Percentiles rank a stretch among this genome's conserved stretches.
Conservation (phyloP, 768 basidiomycete genomes). For the Coprinopsis cinerea region DNA sequence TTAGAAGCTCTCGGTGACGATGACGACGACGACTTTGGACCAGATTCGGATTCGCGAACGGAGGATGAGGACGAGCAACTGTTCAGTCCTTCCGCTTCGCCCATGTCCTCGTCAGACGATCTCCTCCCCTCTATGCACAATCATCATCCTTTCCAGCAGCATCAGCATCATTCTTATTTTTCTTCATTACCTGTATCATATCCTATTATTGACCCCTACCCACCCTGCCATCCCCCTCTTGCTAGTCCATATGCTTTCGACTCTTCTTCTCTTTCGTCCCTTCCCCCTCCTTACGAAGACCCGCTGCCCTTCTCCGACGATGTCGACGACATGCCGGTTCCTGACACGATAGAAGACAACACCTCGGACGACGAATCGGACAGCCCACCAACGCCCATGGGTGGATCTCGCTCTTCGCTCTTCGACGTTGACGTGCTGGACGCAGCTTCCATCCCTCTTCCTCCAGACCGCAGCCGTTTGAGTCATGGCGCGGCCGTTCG, state of each 20-base stretch:
- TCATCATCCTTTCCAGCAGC: constrained; percentile 24
- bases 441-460: constrained; percentile 44
- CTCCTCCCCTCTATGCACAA: constrained; percentile 33
- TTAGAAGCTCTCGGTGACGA: constrained; percentile 69
- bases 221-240: constrained; percentile 50
- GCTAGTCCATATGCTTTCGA: constrained; percentile 9
- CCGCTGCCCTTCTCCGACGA: constrained; percentile 63
- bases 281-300: constrained; percentile 41
- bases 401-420: constrained; percentile 52
- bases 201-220: constrained; percentile 60
- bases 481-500: constrained; percentile 45
- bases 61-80: constrained; percentile 64
- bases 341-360: constrained; percentile 81
- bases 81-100: constrained; percentile 60
- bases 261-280: constrained; percentile 37
- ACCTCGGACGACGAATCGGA: constrained; percentile 84
- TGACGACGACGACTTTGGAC: constrained; percentile 51
- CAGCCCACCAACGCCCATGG: constrained; percentile 52
- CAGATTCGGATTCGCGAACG: constrained; percentile 39
- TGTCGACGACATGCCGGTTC: constrained; percentile 62
- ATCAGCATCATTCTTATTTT: constrained; percentile 38
- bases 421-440: constrained; percentile 33
- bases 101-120: constrained; percentile 76
- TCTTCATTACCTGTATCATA: constrained; percentile 42
- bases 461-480: constrained; percentile 43